phyloP scores from a whole-genome alignment of 176 grass and related monocot genomes.

The Metroxylon sagu region DNA sequence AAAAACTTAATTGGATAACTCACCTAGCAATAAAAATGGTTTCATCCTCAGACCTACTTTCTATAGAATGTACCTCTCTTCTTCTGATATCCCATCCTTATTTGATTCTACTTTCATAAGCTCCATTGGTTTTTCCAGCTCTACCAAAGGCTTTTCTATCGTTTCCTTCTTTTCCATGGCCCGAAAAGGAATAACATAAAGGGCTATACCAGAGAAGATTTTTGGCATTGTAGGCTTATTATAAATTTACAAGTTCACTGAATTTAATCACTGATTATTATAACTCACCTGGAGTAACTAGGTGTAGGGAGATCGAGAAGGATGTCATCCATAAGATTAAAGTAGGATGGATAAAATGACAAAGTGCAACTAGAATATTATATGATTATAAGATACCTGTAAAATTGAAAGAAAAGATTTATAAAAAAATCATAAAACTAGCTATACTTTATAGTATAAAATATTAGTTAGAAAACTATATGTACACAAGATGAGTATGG shows the following conservation, averaged over 20 bases:
- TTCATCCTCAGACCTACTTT: slow-evolving; percentile 87
- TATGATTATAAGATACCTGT: too few relatives aligned
- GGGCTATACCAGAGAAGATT: too few relatives aligned
- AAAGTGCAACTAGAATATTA: slow-evolving; percentile 27
- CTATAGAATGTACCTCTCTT: slow-evolving; percentile 82
- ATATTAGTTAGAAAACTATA: too few relatives aligned
- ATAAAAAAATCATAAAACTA: too few relatives aligned
- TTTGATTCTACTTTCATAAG: slow-evolving; percentile 39
- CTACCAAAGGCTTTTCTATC: slow-evolving; percentile 58
- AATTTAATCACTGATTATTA: slow-evolving; percentile 6
- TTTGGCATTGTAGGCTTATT: too few relatives aligned
- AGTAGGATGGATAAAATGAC: too few relatives aligned
- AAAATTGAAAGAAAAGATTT: too few relatives aligned
- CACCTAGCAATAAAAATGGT: slow-evolving; percentile 77
- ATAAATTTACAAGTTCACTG: too few relatives aligned
- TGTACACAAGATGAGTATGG: too few relatives aligned
- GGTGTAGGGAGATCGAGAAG: too few relatives aligned
- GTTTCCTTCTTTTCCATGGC: slow-evolving; percentile 52
- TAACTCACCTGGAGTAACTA: slow-evolving; percentile 42
- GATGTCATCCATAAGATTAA: too few relatives aligned
- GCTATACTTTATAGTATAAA: too few relatives aligned
- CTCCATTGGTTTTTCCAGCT: slow-evolving; percentile 46
- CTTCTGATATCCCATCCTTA: slow-evolving; percentile 59
- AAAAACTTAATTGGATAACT: slow-evolving; percentile 7
- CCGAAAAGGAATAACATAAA: slow-evolving; percentile 31